Conservation (phyloP, 1,284 basidiomycete species). For the Ustilago esculenta region DNA sequence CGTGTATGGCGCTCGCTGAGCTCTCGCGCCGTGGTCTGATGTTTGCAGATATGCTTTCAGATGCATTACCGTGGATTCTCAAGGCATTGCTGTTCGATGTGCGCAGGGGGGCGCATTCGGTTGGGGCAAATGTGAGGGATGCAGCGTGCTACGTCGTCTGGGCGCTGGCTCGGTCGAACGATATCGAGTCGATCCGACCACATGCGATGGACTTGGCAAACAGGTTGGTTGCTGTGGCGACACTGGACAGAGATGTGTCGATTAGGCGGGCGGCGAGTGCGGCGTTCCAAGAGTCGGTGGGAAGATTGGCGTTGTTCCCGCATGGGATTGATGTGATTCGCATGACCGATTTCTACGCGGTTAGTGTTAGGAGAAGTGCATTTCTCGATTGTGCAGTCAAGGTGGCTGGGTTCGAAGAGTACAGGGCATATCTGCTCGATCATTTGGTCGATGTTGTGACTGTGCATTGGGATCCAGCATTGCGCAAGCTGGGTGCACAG, state of each 20-base stretch:
- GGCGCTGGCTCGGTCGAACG: slow-evolving; percentile 79
- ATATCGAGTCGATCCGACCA: slow-evolving; percentile 73
- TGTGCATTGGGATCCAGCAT: slow-evolving; percentile 86
- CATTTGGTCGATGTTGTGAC: slow-evolving; percentile 81
- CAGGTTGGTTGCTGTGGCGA: slow-evolving; percentile 78
- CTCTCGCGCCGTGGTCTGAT: slow-evolving; percentile 81
- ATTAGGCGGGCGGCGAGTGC: slow-evolving; percentile 97
- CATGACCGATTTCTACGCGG: slow-evolving; percentile 93
- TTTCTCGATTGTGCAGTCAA: slow-evolving; percentile 84
- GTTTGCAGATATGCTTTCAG: slow-evolving; percentile 28
- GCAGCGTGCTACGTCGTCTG: slow-evolving; percentile 93
- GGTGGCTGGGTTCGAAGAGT: slow-evolving; percentile 84
- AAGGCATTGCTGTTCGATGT: slow-evolving; percentile 87
- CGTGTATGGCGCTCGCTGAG: slow-evolving; percentile 90
- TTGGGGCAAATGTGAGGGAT: slow-evolving; percentile 93
- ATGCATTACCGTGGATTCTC: slow-evolving; percentile 52
- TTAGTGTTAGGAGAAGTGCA: slow-evolving; percentile 83
- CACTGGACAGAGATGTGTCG: slow-evolving; percentile 92
- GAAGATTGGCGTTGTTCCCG: slow-evolving; percentile 82
- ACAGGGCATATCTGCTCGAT: slow-evolving; percentile 76
- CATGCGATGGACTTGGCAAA: slow-evolving; percentile 74
- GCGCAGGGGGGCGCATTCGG: slow-evolving; percentile 86
- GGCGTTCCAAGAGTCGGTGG: slow-evolving; percentile 96
- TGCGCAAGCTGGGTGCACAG: slow-evolving; percentile 82
- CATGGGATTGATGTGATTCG: slow-evolving; percentile 92